Base-by-base conservation (phyloP, 805 yeast genomes). In the Candida alai region DNA sequence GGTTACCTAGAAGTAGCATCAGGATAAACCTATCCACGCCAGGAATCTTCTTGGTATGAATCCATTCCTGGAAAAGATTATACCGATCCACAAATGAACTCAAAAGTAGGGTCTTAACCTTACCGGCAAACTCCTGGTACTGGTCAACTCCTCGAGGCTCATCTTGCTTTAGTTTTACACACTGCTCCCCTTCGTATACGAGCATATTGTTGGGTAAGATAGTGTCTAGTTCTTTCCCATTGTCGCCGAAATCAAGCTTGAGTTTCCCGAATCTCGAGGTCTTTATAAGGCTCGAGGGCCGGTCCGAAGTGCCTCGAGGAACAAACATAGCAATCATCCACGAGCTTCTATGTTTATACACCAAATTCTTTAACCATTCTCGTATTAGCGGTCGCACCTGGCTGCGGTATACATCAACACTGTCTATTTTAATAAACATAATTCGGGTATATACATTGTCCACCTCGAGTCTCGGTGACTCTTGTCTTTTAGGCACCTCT, bases 371-470 rank as follows among this genome's bases (percentile, higher is more conserved):
- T 17, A 84, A 62, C 97, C 98, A 93, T 44, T 83, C 93, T 30
- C 70, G 72, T 15, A 89, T 76, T 44, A 87, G 62, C 1, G 95
- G 95, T 24, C 98, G 72, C 1, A 84, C 87, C 48, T 81, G 84
- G 0, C 82, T 56, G 40, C 94, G 67, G 55, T 90, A 90, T 1
- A 75, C 75, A 11, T 90, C 97, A 13, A 82, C 54, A 28, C 74
- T 75, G 4, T 75, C 78, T 40, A 81, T 74, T 36, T 72, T 72
- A 6, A 90, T 68, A 36, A 89, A 73, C 65, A 90, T 78, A 14
- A 88, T 50, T 43, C 81, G 71, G 29, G 84, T 62, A 44, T 81
- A 78, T 1, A 84, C 77, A 24, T 32, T 38, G n/a, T 40, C 43
- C 7, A 65, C 42, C 2, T 63, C 68, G 43, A 39, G 55, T 60